Evolutionary conservation across 345 rosid species (phyloP).

Genomic region (Acer saccharum): DNA sequence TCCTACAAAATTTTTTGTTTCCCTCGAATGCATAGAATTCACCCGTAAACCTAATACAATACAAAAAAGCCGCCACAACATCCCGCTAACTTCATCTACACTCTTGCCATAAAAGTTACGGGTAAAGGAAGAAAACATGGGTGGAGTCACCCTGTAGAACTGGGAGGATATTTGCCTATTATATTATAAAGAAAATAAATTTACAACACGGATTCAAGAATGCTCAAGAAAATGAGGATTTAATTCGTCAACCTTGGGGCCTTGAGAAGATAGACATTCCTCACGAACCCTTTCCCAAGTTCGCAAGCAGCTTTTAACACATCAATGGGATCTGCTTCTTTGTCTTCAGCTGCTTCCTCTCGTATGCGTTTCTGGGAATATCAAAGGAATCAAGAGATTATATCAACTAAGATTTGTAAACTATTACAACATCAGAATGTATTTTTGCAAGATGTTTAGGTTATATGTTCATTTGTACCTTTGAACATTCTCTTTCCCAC

Average conservation of each 20-base stretch:
- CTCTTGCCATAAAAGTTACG: not conserved
- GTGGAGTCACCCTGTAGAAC: not conserved
- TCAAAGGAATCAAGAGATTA: not conserved
- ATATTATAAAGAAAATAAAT: not conserved
- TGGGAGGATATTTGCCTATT: not conserved
- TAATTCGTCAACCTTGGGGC: conserved; percentile 38
- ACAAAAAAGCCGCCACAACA: not conserved
- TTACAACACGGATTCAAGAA: conserved; percentile 5
- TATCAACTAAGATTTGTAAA: not conserved
- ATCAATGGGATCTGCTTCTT: conserved; percentile 43
- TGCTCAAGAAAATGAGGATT: not conserved
- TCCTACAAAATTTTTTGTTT: not conserved
- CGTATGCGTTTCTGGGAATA: conserved; percentile 65
- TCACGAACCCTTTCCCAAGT: conserved; percentile 83
- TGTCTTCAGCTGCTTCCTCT: conserved; percentile 45
- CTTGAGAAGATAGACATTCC: conserved; percentile 66
- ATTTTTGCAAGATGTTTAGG: not conserved
- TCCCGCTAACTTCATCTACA: not conserved
- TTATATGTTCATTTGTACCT: conserved; percentile 43
- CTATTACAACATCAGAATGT: not conserved
- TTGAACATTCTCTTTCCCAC: conserved; percentile 58
- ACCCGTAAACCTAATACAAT: not conserved
- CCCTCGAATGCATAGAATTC: not conserved
- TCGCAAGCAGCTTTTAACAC: conserved; percentile 63
- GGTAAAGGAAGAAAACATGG: not conserved